Base-by-base conservation (phyloP, 352 stramenopile genomes). In the Globisporangium acanthophoron region DNA sequence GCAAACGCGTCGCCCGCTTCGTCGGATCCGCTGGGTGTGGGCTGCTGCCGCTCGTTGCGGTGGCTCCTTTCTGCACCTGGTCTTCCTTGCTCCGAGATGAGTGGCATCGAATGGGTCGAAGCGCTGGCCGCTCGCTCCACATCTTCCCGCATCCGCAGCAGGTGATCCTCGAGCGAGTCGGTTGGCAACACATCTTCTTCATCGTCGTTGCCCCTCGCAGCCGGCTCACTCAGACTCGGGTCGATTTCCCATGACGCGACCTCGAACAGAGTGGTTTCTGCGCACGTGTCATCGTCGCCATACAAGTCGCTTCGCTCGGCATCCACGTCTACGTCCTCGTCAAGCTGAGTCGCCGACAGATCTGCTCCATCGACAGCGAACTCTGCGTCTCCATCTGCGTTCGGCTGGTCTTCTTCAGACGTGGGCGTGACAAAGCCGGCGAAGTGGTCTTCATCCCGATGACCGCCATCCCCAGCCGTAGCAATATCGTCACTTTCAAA, bases 121-220 rank as follows among this genome's bases (percentile, higher is more conserved):
- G n/a, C 9, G 1, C 27, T 27, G 24, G 24, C 24, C 24, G 24
- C 31, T 33, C 20, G 29, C 41, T 24, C 20, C 13, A 11, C 41
- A 40, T 27, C 33, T 20, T 46, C 20, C 20, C 49, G 57, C 33
- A 58, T 40, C 6, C 37, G 41, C 15, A 16, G 4, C 20, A 62
- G 44, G 20, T 53, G 24, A 11, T 50, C 57, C 3, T 58, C 57
- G 31, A 62, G 39, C 12, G 57, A 21, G 8, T 46, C 49, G 8
- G 8, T 5, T 40, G 40, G 5, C 39, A 12, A 27, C 24, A 27
- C 24, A 27, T 27, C 15, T 12, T n/a, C 39, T 12, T 43, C 37
- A 11, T 41, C 37, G 9, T 4, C 7, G 8, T 41, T 3, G 37
- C 18, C 37, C 3, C 37, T 41, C 31, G 31, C 31, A 7, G 5